A percentile compares a stretch with the other conserved stretches of the same genome.
Evolutionary conservation across 345 rosid species (phyloP).

Genomic region (Geranium rotundifolium): DNA sequence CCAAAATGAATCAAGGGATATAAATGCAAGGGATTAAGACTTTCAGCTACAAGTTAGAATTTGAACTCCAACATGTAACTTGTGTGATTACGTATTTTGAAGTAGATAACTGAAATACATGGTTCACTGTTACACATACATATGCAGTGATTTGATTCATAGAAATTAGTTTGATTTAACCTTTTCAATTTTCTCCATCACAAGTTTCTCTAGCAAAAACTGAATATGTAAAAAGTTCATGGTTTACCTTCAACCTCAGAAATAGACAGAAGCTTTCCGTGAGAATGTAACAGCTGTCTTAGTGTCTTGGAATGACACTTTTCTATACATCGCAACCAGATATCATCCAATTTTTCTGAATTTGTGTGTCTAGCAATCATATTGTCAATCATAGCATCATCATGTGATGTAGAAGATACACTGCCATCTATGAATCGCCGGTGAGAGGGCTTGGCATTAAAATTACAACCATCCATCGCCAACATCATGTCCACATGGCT

Average conservation of each 20-base stretch:
- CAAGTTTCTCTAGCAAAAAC: background rate
- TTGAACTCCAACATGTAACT: background rate
- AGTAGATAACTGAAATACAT: too few species aligned
- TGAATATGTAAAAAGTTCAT: slow-evolving; percentile 1
- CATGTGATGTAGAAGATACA: slow-evolving; percentile 27
- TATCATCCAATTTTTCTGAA: slow-evolving; percentile 46
- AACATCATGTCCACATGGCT: slow-evolving; percentile 29
- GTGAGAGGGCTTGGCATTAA: slow-evolving; percentile 30
- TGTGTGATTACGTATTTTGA: too few species aligned
- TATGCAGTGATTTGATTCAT: too few species aligned
- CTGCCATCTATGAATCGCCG: slow-evolving; percentile 23
- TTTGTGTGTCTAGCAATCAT: slow-evolving; percentile 32
- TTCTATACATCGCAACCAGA: slow-evolving; percentile 77
- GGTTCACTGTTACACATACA: too few species aligned
- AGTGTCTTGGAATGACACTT: slow-evolving; percentile 88
- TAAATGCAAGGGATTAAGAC: background rate
- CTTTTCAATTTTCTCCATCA: too few species aligned
- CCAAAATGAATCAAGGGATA: background rate
- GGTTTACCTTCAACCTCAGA: slow-evolving; percentile 69
- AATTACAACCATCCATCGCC: slow-evolving; percentile 24
- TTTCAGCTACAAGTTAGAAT: background rate
- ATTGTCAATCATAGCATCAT: slow-evolving; percentile 27
- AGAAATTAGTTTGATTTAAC: too few species aligned
- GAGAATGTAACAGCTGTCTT: slow-evolving; percentile 61
- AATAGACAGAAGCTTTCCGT: slow-evolving; percentile 76